Conservation (phyloP, 371 early-diverging fungal genomes). For the Mortierella sp. region DNA sequence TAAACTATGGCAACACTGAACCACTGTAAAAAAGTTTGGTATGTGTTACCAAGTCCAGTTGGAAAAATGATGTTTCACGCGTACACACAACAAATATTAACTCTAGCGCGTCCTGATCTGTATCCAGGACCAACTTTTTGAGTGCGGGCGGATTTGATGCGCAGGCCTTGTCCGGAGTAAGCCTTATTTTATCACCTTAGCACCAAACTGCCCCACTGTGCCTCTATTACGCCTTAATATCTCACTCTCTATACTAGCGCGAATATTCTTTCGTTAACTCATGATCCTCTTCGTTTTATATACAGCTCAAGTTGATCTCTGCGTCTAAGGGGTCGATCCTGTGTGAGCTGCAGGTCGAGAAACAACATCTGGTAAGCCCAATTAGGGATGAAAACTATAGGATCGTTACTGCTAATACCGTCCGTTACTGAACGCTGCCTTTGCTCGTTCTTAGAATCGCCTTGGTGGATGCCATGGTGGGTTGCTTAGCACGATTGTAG, state of each 20-base stretch:
- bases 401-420: neutral
- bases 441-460: slow-evolving; percentile 61
- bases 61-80: too few relatives aligned
- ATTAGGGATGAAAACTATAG: neutral
- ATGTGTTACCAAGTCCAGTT: neutral
- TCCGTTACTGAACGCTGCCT: neutral
- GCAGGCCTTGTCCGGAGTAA: slow-evolving; percentile 52
- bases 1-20: slow-evolving; percentile 41
- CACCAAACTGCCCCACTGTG: neutral
- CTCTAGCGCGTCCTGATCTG: too few relatives aligned
- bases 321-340: slow-evolving; percentile 60
- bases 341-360: slow-evolving; percentile 66
- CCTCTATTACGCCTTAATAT: neutral
- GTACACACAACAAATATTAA: neutral
- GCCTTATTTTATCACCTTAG: neutral
- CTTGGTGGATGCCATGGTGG: slow-evolving; percentile 73
- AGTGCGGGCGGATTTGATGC: slow-evolving; percentile 48
- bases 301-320: slow-evolving; percentile 61
- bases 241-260: neutral
- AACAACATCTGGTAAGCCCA: slow-evolving; percentile 64
- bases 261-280: neutral
- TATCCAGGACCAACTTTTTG: slow-evolving; percentile 38
- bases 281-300: neutral
- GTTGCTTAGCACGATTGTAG: slow-evolving; percentile 69
- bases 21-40: slow-evolving; percentile 51